Evolutionary conservation across 441 rosid genomes (phyloP), one percentile per base, ranked within the genome.

Genomic region (Pelargonium myrrhifolium): DNA sequence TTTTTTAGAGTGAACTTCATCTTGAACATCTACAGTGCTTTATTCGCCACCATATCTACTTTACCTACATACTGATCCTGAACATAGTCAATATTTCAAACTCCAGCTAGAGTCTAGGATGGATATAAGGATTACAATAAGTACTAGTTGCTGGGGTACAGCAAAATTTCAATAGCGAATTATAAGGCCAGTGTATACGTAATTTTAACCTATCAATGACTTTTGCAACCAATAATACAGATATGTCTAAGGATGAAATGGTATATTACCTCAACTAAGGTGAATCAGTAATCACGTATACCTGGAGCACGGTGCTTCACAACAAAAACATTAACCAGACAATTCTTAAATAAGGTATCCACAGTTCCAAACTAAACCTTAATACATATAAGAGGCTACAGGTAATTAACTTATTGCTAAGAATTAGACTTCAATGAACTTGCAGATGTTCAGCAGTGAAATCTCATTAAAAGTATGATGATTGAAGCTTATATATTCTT

Each of bases 1-100:
- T 79, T 78, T 83, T 31, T 75, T 74, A 78, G 75, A 70, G 72
- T 74, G 84, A 72, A 75, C 83, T 68, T 79, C 85, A 78, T 86
- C 82, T 79, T 78, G 83, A 82, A 84, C 82, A 80, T 76, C 83
- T 76, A 87, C 79, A 65, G 71, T 72, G 78, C 83, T 81, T 75
- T 82, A 75, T 72, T 75, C 75, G 75, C 79, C 85, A 81, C 72
- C 85, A 76, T 77, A 76, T 81, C 89, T 81, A 83, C 88, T 81
- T 78, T 80, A 87, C 86, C 88, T 83, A 84, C 85, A 82, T 40
- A 39, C 71, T 58, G 75, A 80, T 72, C 74, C 85, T 35, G 80
- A 77, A 85, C 78, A 74, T n/a, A 39, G 78, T 80, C 76, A 79
- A 81, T 66, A 70, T 20, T 15, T 65, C 43, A 65, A 71, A 75